phyloP scores from a whole-genome alignment of 225 moss, liverwort and hornwort species.

The Rhytidiadelphus loreus region DNA sequence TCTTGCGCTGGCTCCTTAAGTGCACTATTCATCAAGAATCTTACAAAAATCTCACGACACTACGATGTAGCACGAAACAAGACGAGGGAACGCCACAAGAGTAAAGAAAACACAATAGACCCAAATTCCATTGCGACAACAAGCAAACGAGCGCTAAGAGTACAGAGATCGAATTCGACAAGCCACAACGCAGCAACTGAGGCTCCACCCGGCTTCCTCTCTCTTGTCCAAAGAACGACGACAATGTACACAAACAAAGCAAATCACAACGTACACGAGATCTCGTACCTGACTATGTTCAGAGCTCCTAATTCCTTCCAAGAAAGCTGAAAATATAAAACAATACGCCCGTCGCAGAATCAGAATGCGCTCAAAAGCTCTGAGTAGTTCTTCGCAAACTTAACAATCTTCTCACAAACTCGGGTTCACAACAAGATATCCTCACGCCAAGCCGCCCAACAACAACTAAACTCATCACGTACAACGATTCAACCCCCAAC shows the following conservation, averaged over 20 bases:
- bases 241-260: background rate
- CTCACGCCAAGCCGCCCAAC: background rate
- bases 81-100: background rate
- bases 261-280: background rate
- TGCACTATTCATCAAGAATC: background rate
- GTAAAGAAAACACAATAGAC: background rate
- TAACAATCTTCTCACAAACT: background rate
- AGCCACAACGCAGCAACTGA: background rate
- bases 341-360: background rate
- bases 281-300: background rate
- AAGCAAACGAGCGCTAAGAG: background rate
- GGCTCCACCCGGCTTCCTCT: background rate
- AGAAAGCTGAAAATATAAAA: background rate
- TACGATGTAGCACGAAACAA: background rate
- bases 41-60: background rate
- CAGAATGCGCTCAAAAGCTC: background rate
- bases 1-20: background rate
- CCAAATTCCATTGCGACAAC: background rate
- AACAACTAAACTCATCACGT: background rate
- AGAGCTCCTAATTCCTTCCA: background rate
- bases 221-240: background rate
- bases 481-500: background rate
- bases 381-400: background rate
- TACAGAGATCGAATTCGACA: background rate
- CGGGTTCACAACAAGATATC: background rate